phyloP scores from a whole-genome alignment of 768 basidiomycete genomes.

The Russula vinacea region DNA sequence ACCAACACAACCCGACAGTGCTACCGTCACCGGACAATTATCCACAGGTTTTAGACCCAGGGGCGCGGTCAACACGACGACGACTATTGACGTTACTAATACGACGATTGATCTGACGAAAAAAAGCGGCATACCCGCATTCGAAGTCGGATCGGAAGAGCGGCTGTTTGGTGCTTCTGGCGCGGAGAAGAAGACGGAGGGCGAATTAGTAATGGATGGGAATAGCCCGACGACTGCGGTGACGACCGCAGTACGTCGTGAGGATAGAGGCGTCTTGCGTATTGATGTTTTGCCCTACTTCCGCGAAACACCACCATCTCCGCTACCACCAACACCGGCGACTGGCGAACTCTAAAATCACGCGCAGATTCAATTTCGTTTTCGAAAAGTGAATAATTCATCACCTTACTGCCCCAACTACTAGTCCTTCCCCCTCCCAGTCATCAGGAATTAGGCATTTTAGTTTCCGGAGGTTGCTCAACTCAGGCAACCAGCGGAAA shows the following conservation, averaged over 20 bases:
- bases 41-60: not conserved
- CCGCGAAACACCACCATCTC: not conserved
- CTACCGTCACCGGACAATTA: not conserved
- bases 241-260: constrained; percentile 1
- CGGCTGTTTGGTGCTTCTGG: not conserved
- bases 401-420: not conserved
- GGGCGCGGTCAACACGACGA: not conserved
- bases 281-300: constrained; percentile 19
- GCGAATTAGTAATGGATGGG: not conserved
- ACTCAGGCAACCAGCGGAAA: too few relatives aligned
- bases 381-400: not conserved
- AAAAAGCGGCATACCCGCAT: not conserved
- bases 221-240: not conserved
- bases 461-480: too few relatives aligned
- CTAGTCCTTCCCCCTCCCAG: not conserved
- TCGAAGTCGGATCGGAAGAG: not conserved
- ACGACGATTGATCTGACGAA: constrained; percentile 1
- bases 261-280: constrained; percentile 18
- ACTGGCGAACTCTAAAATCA: constrained; percentile 8
- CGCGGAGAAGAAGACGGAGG: not conserved
- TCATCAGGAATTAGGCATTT: too few relatives aligned
- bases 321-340: not conserved
- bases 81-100: not conserved
- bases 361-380: not conserved
- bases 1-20: constrained; percentile 4